Conservation (phyloP, 164 flowering plant genomes). For the Nymphaea colorata region DNA sequence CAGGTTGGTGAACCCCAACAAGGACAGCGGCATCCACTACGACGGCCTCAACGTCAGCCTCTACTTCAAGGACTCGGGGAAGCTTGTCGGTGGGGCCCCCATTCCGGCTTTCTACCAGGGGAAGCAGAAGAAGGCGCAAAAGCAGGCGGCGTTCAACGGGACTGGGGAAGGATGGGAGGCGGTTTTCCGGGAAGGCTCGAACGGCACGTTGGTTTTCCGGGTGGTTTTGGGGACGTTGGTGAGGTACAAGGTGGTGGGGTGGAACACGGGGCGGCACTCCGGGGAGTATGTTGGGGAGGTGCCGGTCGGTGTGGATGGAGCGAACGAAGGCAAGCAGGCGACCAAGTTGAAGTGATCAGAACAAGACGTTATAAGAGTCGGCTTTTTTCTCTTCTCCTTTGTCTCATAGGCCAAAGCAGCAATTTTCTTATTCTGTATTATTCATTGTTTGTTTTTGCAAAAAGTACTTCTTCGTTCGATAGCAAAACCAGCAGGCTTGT, state of each 20-base stretch:
- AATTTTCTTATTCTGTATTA: too few species aligned
- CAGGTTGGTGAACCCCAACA: conserved; percentile 47
- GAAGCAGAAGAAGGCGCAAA: conserved; percentile 33
- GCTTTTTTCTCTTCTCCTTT: too few species aligned
- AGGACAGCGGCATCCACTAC: conserved; percentile 59
- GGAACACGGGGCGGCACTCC: conserved; percentile 29
- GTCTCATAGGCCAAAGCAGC: too few species aligned
- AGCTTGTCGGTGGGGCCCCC: conserved; percentile 12
- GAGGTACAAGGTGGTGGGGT: conserved; percentile 42
- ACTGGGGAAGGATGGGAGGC: conserved; percentile 17
- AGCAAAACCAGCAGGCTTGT: too few species aligned
- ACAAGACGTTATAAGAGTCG: too few species aligned
- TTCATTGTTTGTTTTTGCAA: too few species aligned
- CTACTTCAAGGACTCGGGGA: conserved; percentile 8
- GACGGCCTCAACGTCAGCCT: conserved; percentile 38
- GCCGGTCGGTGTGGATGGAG: conserved; percentile 27
- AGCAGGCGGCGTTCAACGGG: background rate
- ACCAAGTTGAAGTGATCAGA: conserved; percentile 20
- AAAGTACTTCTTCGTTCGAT: too few species aligned
- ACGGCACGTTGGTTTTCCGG: conserved; percentile 26
- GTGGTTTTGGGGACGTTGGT: conserved; percentile 52
- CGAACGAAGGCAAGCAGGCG: conserved; percentile 18
- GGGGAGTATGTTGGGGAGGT: conserved; percentile 28
- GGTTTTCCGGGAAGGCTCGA: conserved; percentile 11
- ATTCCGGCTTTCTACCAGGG: conserved; percentile 45